Evolutionary conservation across 352 stramenopile genomes (phyloP).

Genomic region (Globisporangium irregulare): DNA sequence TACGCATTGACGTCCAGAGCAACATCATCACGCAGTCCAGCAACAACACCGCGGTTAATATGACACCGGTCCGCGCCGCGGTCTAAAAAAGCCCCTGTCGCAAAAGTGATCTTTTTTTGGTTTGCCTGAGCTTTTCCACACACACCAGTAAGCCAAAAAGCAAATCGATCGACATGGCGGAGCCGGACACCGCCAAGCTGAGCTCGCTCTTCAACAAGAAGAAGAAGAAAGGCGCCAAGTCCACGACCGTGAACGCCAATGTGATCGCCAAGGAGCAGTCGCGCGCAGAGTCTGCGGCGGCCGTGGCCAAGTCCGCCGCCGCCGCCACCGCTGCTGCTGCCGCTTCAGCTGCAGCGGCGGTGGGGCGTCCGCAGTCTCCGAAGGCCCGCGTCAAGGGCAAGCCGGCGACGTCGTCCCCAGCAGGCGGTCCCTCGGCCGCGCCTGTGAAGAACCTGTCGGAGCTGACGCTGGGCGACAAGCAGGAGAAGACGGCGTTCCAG

Average conservation of each 20-base stretch:
- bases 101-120: neutral
- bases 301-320: constrained; percentile 18
- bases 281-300: constrained; percentile 24
- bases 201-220: constrained; percentile 81
- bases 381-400: constrained; percentile 14
- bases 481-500: constrained; percentile 57
- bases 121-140: neutral
- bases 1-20: no score
- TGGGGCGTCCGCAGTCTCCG: neutral
- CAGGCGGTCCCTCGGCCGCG: constrained; percentile 12
- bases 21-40: no score
- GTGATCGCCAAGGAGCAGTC: constrained; percentile 67
- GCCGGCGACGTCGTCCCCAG: constrained; percentile 22
- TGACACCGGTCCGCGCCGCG: no score
- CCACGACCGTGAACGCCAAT: constrained; percentile 74
- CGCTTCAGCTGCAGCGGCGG: constrained; percentile 3
- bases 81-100: no score
- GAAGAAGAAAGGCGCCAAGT: constrained; percentile 81
- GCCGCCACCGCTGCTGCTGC: constrained; percentile 14
- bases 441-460: constrained; percentile 60
- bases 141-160: neutral
- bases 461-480: constrained; percentile 51
- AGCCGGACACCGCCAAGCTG: constrained; percentile 59
- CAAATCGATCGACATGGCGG: constrained; percentile 9
- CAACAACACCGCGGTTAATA: no score